Percentiles rank a stretch among this genome's conserved stretches.
Evolutionary conservation across 1,284 basidiomycete species (phyloP).

Genomic region (Fistulinella cinereoalba): DNA sequence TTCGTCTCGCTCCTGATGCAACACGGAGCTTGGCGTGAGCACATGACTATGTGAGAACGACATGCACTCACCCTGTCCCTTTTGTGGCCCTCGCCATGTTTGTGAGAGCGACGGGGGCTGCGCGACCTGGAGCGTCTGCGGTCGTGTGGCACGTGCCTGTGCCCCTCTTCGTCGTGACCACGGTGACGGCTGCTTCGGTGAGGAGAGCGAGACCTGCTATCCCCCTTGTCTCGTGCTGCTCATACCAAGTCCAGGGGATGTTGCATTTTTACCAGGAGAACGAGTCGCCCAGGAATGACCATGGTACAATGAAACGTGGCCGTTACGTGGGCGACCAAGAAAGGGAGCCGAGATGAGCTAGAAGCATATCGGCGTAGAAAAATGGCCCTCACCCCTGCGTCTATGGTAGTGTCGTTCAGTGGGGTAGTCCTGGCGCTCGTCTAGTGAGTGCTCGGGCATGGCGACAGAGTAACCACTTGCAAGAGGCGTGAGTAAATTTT

Average conservation of each 20-base stretch:
- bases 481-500: no score
- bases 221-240: constrained; percentile 16
- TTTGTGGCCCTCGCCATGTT: constrained; percentile 1
- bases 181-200: constrained; percentile 5
- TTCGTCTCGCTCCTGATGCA: constrained; percentile 10
- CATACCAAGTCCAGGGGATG: background rate
- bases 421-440: constrained; percentile 2
- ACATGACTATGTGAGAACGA: background rate
- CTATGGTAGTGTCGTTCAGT: constrained; percentile 8
- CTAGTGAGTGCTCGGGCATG: constrained; percentile 12
- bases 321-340: no score
- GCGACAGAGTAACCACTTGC: no score
- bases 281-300: constrained; percentile 15
- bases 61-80: constrained; percentile 7
- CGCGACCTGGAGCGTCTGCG: constrained; percentile 25
- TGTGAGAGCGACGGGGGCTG: constrained; percentile 15
- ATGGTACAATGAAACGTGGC: constrained; percentile 27
- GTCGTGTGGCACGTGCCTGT: constrained; percentile 1
- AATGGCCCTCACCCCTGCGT: constrained; percentile 28
- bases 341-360: constrained; percentile 26
- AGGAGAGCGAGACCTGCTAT: constrained; percentile 29
- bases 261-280: constrained; percentile 6
- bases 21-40: background rate
- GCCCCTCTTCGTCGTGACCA: constrained; percentile 10
- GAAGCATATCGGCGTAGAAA: background rate